Conservation (phyloP, 2,329 filamentous ascomycete genomes). For the Aureobasidium subglaciale region DNA sequence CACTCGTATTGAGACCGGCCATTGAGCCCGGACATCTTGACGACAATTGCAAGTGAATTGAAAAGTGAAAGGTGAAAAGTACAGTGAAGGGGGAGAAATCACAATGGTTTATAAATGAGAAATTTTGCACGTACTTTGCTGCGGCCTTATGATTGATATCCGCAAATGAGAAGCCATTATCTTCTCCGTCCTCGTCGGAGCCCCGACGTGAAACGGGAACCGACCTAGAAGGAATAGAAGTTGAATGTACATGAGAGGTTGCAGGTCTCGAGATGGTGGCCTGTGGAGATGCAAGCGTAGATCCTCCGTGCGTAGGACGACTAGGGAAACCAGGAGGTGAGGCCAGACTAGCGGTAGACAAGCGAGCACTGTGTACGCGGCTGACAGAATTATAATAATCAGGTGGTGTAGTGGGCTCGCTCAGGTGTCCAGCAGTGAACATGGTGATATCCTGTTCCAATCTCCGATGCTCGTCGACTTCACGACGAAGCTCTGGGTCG, state of each 20-base stretch:
- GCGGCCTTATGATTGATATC: conserved; percentile 65
- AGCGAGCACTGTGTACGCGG: conserved; percentile 70
- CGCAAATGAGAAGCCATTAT: conserved; percentile 44
- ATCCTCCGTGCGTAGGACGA: conserved; percentile 67
- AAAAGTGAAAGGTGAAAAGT: too few species aligned
- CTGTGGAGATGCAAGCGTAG: conserved; percentile 72
- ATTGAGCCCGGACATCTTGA: neutral
- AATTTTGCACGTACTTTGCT: conserved; percentile 62
- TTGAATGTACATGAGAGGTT: conserved; percentile 50
- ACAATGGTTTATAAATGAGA: neutral
- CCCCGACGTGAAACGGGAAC: conserved; percentile 81
- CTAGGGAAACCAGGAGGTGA: conserved; percentile 60
- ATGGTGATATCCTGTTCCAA: conserved; percentile 69
- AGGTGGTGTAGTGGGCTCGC: conserved; percentile 91
- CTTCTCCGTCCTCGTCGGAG: conserved; percentile 79
- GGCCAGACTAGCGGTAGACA: conserved; percentile 80
- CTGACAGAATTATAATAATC: conserved; percentile 62
- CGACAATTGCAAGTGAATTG: neutral
- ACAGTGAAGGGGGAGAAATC: too few species aligned
- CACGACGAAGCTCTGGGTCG: conserved; percentile 73
- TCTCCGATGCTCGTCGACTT: conserved; percentile 76
- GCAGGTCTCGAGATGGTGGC: conserved; percentile 50
- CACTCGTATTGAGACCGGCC: neutral
- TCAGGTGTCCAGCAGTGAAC: conserved; percentile 66
- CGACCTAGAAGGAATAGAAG: conserved; percentile 71